Base-by-base conservation (phyloP, 495 filamentous ascomycete genomes). In the Penicillium argentinense region DNA sequence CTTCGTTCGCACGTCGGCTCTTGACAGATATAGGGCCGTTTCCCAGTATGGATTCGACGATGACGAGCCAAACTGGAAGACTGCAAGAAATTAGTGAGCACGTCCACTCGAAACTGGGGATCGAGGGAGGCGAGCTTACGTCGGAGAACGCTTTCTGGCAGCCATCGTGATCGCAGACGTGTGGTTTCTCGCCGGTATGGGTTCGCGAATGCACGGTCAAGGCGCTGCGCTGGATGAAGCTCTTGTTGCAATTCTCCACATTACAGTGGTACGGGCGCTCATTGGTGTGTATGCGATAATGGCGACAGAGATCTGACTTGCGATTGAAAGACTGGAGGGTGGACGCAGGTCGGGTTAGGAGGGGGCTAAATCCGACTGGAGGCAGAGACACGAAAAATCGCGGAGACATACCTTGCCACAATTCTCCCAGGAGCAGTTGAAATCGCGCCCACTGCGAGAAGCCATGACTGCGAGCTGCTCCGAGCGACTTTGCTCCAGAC, bases 271-370 rank as follows among this genome's bases (percentile, higher is more conserved):
- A 93, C 23, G 89, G 89, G 39, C 89, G 75, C 60, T 93, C 89
- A 63, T 92, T 91, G 54, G 89, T 95, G 58, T 95, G 89, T 61
- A 95, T 95, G 37, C 89, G 81, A 63, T 87, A 88, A 64, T 95
- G 89, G 59, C 89, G 79, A 64, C 89, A 86, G 41, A 95, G 77
- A 70, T 95, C 89, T 7, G 89, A 95, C 65, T 93, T 95, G 69
- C 89, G 83, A 77, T 92, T 93, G 79, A 95, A 95, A 49, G 86
- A 88, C 89, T 95, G 48, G 47, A 29, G 13, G 34, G 21, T 12
- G 19, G 22, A 23, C 23, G 47, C n/a, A 51, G 51, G 43, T 5
- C 11, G 16, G n/a, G 34, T 42, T 28, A 26, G 34, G 19, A 12
- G 26, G 17, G 24, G 25, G 26, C 18, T 30, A 42, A 39, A 4